Percentiles rank a stretch among this genome's conserved stretches.
Evolutionary conservation across 805 yeast species (phyloP).

Genomic region (Sugiyamaella lignohabitans): DNA sequence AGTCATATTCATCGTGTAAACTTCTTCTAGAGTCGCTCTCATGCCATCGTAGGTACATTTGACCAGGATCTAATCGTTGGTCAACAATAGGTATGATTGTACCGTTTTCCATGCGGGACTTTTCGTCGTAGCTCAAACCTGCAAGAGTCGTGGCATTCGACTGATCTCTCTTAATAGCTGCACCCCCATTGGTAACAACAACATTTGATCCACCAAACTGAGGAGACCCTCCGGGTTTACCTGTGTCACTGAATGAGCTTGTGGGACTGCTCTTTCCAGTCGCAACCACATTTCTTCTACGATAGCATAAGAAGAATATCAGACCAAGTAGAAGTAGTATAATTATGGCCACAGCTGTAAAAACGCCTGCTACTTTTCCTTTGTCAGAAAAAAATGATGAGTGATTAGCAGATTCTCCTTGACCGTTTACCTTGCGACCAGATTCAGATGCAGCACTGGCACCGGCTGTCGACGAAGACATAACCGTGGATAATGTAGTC

Average conservation of each 20-base stretch:
- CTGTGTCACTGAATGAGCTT: slow-evolving; percentile 4
- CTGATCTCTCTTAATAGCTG: slow-evolving; percentile 13
- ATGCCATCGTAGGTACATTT: slow-evolving; percentile 44
- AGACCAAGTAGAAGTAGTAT: slow-evolving; percentile 28
- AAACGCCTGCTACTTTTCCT: slow-evolving; percentile 82
- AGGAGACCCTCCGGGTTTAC: slow-evolving; percentile 2
- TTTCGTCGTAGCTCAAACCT: slow-evolving; percentile 23
- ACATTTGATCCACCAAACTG: slow-evolving; percentile 2
- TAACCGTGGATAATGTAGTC: background rate
- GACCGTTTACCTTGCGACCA: slow-evolving; percentile 3
- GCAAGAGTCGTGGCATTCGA: slow-evolving; percentile 18
- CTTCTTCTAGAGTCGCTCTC: slow-evolving; percentile 41
- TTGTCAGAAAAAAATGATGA: slow-evolving; percentile 55
- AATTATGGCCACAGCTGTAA: slow-evolving; percentile 47
- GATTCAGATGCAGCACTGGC: slow-evolving; percentile 6
- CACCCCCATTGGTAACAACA: slow-evolving; percentile 8
- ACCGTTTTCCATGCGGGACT: slow-evolving; percentile 23
- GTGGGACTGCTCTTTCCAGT: slow-evolving; percentile 3
- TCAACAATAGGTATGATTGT: slow-evolving; percentile 41
- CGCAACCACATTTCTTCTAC: slow-evolving; percentile 18
- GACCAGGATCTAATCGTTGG: slow-evolving; percentile 54
- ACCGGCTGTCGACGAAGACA: slow-evolving; percentile 8
- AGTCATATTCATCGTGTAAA: slow-evolving; percentile 52
- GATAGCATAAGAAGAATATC: slow-evolving; percentile 37
- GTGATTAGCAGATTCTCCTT: slow-evolving; percentile 8